phyloP scores from a whole-genome alignment of 352 stramenopile genomes.

The Pythium aquatile region DNA sequence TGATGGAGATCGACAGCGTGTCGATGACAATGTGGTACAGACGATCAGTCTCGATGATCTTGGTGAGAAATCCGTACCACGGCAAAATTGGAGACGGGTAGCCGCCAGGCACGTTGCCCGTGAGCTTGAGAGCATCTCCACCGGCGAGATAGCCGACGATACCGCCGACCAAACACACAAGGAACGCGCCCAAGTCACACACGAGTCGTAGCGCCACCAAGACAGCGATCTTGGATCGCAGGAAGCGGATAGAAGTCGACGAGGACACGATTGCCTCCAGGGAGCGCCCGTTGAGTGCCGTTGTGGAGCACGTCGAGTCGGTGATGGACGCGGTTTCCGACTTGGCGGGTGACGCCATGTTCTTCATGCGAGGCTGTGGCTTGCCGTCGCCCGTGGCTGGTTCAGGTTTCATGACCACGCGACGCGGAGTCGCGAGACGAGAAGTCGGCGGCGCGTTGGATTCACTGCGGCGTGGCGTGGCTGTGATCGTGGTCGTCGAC shows the following conservation, averaged over 20 bases:
- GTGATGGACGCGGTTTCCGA: slow-evolving; percentile 32
- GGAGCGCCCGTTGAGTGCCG: slow-evolving; percentile 39
- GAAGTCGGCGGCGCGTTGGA: background rate
- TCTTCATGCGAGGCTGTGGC: slow-evolving; percentile 21
- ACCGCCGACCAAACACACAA: slow-evolving; percentile 71
- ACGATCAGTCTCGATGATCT: slow-evolving; percentile 44
- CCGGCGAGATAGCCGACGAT: slow-evolving; percentile 46
- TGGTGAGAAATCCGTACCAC: slow-evolving; percentile 51
- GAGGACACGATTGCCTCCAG: slow-evolving; percentile 32
- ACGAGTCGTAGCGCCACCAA: slow-evolving; percentile 44
- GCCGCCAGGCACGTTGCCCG: slow-evolving; percentile 65
- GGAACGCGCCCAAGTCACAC: slow-evolving; percentile 60
- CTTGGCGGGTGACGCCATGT: slow-evolving; percentile 51
- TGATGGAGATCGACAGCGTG: slow-evolving; percentile 74
- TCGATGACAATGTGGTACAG: slow-evolving; percentile 63
- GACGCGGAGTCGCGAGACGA: background rate
- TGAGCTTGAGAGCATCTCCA: slow-evolving; percentile 56
- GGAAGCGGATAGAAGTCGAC: slow-evolving; percentile 39
- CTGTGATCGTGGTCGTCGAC: background rate
- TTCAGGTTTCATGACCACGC: background rate
- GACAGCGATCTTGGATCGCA: slow-evolving; percentile 47
- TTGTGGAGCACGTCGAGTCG: slow-evolving; percentile 53
- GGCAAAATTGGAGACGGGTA: slow-evolving; percentile 50
- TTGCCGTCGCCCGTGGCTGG: slow-evolving; percentile 2
- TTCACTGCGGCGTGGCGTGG: slow-evolving; percentile 4